phyloP scores from a whole-genome alignment of 2,329 filamentous ascomycete species.

The Colletotrichum sp. region DNA sequence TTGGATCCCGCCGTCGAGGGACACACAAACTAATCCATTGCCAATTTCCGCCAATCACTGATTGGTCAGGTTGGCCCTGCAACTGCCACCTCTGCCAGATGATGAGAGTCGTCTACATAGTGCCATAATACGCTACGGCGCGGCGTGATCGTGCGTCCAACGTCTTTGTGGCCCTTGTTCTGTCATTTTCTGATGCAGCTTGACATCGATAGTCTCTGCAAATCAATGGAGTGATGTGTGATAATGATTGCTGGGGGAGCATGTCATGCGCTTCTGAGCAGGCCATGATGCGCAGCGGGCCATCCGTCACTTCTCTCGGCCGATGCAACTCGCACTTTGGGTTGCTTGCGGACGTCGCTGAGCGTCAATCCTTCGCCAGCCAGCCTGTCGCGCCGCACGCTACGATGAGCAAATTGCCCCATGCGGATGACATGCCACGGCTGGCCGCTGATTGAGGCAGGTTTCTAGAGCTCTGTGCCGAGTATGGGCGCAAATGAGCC shows the following conservation, averaged over 20 bases:
- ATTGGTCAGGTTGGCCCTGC: constrained; percentile 7
- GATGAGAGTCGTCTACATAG: constrained; percentile 4
- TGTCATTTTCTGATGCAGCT: neutral
- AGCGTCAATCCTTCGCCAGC: neutral
- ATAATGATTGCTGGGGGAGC: constrained; percentile 15
- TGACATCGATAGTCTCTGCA: constrained; percentile 26
- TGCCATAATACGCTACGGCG: neutral
- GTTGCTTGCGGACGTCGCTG: neutral
- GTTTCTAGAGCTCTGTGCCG: constrained; percentile 12
- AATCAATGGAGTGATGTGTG: constrained; percentile 22
- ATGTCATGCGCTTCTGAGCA: neutral
- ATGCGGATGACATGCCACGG: constrained; percentile 14
- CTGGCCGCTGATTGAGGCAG: constrained; percentile 14
- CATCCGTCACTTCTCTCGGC: neutral
- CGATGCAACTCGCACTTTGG: neutral
- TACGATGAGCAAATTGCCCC: constrained; percentile 4
- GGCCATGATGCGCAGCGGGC: neutral
- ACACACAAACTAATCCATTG: neutral
- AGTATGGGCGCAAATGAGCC: constrained; percentile 15
- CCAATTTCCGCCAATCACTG: constrained; percentile 22
- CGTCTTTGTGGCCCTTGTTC: neutral
- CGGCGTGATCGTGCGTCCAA: neutral
- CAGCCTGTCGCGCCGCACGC: neutral
- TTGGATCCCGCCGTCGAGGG: constrained; percentile 1
- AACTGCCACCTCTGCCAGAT: neutral